These are phyloP conservation scores for Rutstroemia sp. DNA, from an alignment of 2,329 filamentous ascomycete species.

Conservation along the genomic window DNA sequence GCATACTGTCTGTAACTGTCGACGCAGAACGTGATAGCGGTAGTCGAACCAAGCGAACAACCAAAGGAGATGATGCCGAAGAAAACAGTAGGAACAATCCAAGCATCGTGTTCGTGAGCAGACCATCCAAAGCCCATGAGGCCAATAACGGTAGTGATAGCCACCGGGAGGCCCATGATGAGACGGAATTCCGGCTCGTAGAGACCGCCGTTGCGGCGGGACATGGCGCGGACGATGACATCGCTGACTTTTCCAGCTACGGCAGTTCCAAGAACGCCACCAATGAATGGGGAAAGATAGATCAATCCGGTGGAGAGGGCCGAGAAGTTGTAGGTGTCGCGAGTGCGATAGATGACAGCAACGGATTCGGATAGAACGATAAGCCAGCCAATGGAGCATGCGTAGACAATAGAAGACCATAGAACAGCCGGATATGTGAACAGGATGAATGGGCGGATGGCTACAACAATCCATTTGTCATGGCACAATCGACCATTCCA, in stretches of 20 bases:
- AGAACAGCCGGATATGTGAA: slow-evolving; percentile 83
- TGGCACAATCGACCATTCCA: slow-evolving; percentile 72
- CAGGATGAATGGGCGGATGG: slow-evolving; percentile 73
- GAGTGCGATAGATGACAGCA: slow-evolving; percentile 67
- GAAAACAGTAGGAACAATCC: slow-evolving; percentile 90
- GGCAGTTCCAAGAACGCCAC: slow-evolving; percentile 81
- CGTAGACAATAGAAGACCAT: slow-evolving; percentile 80
- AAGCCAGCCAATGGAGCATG: slow-evolving; percentile 87
- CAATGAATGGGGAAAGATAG: slow-evolving; percentile 85
- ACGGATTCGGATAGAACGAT: slow-evolving; percentile 91
- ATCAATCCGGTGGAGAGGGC: slow-evolving; percentile 76
- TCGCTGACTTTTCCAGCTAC: slow-evolving; percentile 87
- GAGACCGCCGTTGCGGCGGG: slow-evolving; percentile 78
- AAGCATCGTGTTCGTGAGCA: slow-evolving; percentile 63
- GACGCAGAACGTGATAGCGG: slow-evolving; percentile 87
- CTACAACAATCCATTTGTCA: slow-evolving; percentile 74
- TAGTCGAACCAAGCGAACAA: slow-evolving; percentile 83
- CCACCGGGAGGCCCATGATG: slow-evolving; percentile 77
- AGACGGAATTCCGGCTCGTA: slow-evolving; percentile 94
- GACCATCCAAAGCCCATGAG: slow-evolving; percentile 98
- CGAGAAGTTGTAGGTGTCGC: slow-evolving; percentile 69
- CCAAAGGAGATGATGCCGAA: slow-evolving; percentile 91
- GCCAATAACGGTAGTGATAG: slow-evolving; percentile 71
- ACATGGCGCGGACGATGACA: slow-evolving; percentile 73
- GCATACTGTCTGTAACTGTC: slow-evolving; percentile 92